These are phyloP conservation scores for Cephalotrichum gorgonifer DNA, from an alignment of 2,329 filamentous ascomycete species.

Conservation along the genomic window DNA sequence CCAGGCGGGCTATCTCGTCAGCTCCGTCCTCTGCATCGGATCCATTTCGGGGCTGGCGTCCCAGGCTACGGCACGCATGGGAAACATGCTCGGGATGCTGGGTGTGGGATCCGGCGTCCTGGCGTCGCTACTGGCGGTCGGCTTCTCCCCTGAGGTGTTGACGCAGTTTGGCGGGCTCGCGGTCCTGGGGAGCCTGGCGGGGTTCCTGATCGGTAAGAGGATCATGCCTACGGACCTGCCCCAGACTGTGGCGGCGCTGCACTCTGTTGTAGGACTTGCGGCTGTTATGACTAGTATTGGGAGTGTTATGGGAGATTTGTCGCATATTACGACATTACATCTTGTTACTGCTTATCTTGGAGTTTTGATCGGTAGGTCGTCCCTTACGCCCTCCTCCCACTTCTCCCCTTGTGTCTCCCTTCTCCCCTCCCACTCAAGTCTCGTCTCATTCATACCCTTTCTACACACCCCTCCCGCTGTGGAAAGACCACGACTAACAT, in stretches of 20 bases:
- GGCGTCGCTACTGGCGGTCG: conserved; percentile 70
- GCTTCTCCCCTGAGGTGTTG: conserved; percentile 69
- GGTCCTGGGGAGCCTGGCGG: conserved; percentile 56
- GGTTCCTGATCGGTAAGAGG: conserved; percentile 69
- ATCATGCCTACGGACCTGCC: conserved; percentile 84
- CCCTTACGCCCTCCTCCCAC: too few species aligned
- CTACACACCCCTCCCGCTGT: not conserved
- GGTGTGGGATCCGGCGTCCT: conserved; percentile 77
- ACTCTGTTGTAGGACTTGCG: conserved; percentile 82
- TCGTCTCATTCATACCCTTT: not conserved
- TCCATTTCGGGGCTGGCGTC: conserved; percentile 75
- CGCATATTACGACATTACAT: conserved; percentile 65
- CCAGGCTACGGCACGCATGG: conserved; percentile 71
- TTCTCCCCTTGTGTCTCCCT: not conserved
- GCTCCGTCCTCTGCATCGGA: conserved; percentile 74
- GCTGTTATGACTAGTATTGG: conserved; percentile 83
- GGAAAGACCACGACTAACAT: not conserved
- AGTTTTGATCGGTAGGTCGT: conserved; percentile 66
- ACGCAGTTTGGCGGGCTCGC: conserved; percentile 73
- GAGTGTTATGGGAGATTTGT: conserved; percentile 66
- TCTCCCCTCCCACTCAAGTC: not conserved
- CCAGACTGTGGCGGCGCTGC: conserved; percentile 79
- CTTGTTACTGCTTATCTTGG: conserved; percentile 80
- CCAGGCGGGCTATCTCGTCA: conserved; percentile 79
- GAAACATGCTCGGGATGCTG: conserved; percentile 78